Evolutionary conservation across 768 basidiomycete species (phyloP), one percentile per base, ranked within the genome.

Genomic region (Rhizopogon vinicolor): DNA sequence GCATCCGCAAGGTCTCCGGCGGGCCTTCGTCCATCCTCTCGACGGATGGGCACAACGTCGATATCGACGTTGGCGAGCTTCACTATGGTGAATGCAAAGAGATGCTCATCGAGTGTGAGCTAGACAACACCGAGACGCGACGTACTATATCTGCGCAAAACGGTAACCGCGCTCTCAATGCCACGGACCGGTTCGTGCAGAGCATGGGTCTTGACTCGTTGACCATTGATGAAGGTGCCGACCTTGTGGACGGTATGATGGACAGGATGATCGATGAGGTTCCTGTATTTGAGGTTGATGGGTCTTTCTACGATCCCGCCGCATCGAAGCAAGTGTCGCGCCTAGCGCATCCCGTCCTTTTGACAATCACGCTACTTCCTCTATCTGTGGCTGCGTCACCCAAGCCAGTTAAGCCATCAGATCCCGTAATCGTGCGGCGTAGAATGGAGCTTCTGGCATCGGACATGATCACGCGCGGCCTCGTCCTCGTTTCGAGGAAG

Each of bases 181-280:
- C 92, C 29, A 96, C 93, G 16, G 93, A 96, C 64, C 86, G 85
- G 60, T 95, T 91, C 67, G 91, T 94, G 54, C 86, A 86, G 65
- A 85, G 88, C 59, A 82, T 93, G 83, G 91, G 91, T 16, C 75
- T 93, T 54, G 91, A 91, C 57, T 75, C 87, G 46, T 70, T 91
- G 13, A 69, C n/a, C n/a, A n/a, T 91, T 44, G 88, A 86, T 2
- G 91, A 92, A 58, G 60, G 64, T 0, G 71, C 81, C 10, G 87
- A 91, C 68, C 86, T 93, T 60, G 80, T 85, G 50, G 90, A 92
- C 56, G 92, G 93, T 33, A 91, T 93, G 89, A 92, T 93, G 89
- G 93, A 94, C 60, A 79, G 88, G 44, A 91, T 98, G 90, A 94
- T 97, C 44, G 97, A 99, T 65, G 97, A 99, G 64, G 90, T 97